Conservation (phyloP, 768 basidiomycete species). For the Kwoniella sp. region DNA sequence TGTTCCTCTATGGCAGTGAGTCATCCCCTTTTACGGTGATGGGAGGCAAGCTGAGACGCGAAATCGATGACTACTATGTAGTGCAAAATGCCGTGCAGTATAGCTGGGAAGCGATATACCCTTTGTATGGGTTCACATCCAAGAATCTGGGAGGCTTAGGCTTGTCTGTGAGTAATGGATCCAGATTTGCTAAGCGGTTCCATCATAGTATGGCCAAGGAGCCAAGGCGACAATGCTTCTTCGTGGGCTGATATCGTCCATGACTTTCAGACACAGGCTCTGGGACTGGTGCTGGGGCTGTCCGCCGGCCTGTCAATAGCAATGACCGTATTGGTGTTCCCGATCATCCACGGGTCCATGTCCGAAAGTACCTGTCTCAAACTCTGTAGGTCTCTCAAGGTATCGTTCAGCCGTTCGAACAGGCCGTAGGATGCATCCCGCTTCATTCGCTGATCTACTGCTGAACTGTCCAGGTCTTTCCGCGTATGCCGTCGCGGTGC, state of each 20-base stretch:
- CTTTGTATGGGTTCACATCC: conserved; percentile 42
- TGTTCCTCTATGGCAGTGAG: conserved; percentile 40
- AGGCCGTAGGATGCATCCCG: too few species aligned
- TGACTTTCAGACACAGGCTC: conserved; percentile 24
- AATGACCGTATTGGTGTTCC: conserved; percentile 43
- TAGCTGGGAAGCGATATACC: conserved; percentile 42
- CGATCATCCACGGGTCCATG: conserved; percentile 28
- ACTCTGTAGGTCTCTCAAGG: conserved; percentile 29
- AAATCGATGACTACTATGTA: conserved; percentile 4
- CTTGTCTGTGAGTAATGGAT: conserved; percentile 26
- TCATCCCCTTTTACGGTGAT: background rate
- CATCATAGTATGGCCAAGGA: background rate
- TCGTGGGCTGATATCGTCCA: background rate
- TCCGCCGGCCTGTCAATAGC: conserved; percentile 39
- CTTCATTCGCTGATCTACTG: background rate
- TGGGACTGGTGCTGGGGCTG: conserved; percentile 37
- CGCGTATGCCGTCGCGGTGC: conserved; percentile 32
- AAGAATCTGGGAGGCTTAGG: conserved; percentile 42
- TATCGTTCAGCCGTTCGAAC: too few species aligned
- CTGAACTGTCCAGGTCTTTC: conserved; percentile 28
- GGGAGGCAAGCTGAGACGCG: too few species aligned
- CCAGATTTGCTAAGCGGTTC: background rate
- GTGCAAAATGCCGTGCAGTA: conserved; percentile 38
- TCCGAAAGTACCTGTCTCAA: conserved; percentile 33
- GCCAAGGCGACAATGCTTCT: too few species aligned